These are phyloP conservation scores for Cymbidium sinense DNA, from an alignment of 106 monocot genomes.

Conservation along the genomic window DNA sequence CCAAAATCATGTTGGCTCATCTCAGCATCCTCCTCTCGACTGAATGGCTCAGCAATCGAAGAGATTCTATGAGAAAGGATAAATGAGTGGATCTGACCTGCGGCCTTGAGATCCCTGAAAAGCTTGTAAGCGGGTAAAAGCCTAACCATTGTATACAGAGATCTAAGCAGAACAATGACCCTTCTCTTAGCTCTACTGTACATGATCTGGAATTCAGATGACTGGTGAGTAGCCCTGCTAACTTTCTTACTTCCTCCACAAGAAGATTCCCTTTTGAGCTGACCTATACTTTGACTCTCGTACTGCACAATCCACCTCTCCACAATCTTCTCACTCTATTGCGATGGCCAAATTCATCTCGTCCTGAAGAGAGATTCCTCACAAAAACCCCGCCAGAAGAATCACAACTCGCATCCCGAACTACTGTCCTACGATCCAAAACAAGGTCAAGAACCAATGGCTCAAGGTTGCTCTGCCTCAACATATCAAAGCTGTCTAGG, in stretches of 20 bases:
- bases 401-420: background rate
- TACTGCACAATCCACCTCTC: conserved; percentile 65
- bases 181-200: conserved; percentile 40
- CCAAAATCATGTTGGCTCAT: conserved; percentile 53
- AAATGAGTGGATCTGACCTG: conserved; percentile 33
- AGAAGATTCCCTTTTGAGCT: conserved; percentile 1
- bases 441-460: conserved; percentile 54
- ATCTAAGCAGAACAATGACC: conserved; percentile 57
- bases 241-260: conserved; percentile 15
- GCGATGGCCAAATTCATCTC: conserved; percentile 5
- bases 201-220: conserved; percentile 29
- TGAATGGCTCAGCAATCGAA: conserved; percentile 66
- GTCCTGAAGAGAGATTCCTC: conserved; percentile 1
- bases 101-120: conserved; percentile 55
- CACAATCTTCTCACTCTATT: conserved; percentile 31
- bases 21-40: conserved; percentile 62
- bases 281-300: conserved; percentile 20
- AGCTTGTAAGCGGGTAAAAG: conserved; percentile 75
- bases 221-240: conserved; percentile 13
- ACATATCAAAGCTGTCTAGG: conserved; percentile 51
- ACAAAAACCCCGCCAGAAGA: background rate
- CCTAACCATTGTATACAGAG: conserved; percentile 59
- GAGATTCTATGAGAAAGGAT: conserved; percentile 68
- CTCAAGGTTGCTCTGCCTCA: conserved; percentile 57
- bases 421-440: conserved; percentile 8